Conservation (phyloP, 768 basidiomycete genomes). For the Phanerochaete carnosa region DNA sequence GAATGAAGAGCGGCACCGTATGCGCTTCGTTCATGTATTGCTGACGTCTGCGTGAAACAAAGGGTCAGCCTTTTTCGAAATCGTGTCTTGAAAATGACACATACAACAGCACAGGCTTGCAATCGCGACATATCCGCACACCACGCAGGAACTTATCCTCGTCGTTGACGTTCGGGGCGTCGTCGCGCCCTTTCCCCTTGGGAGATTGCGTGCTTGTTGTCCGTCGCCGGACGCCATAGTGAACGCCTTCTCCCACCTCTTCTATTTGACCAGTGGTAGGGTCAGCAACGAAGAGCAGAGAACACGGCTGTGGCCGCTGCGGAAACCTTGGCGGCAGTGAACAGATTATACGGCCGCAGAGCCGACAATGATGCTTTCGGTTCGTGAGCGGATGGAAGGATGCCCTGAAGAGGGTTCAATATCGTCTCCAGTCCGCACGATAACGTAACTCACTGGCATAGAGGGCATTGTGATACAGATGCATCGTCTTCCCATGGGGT, state of each 20-base stretch:
- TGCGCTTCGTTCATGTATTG: constrained; percentile 70
- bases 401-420: constrained; percentile 32
- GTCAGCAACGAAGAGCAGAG: constrained; percentile 84
- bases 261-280: constrained; percentile 72
- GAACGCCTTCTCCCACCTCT: constrained; percentile 79
- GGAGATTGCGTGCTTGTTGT: constrained; percentile 28
- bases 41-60: constrained; percentile 52
- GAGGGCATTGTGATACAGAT: constrained; percentile 71
- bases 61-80: constrained; percentile 4
- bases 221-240: constrained; percentile 71
- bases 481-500: constrained; percentile 94
- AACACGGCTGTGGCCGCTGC: constrained; percentile 66
- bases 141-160: constrained; percentile 88
- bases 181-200: constrained; percentile 35
- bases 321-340: constrained; percentile 77
- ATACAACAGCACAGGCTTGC: constrained; percentile 57
- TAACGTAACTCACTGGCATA: constrained; percentile 62
- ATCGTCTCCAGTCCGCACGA: neutral
- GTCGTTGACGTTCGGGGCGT: constrained; percentile 36
- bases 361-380: constrained; percentile 93
- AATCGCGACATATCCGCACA: constrained; percentile 82
- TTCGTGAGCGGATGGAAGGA: constrained; percentile 89
- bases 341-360: constrained; percentile 91
- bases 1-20: constrained; percentile 57
- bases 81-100: neutral